Percentiles rank a stretch among this genome's conserved stretches.
Conservation (phyloP, 805 yeast species). For the Ogataea kodamae region DNA sequence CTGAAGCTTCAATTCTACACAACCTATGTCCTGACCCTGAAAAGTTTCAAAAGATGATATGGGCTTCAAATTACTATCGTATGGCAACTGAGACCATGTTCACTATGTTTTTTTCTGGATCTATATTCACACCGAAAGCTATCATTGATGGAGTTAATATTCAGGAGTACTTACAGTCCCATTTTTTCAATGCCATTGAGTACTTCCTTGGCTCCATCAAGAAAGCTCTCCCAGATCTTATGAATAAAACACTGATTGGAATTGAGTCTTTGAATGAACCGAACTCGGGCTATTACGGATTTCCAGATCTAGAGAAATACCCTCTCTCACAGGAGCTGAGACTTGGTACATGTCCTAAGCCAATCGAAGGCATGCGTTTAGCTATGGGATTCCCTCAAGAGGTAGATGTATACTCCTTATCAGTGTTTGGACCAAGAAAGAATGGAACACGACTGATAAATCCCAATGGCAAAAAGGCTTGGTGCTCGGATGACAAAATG, state of each 20-base stretch:
- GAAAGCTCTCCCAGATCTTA: conserved; percentile 41
- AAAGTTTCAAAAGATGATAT: conserved; percentile 76
- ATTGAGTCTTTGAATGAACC: conserved; percentile 88
- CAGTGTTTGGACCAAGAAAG: conserved; percentile 74
- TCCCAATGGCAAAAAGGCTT: conserved; percentile 64
- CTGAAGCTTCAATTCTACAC: conserved; percentile 81
- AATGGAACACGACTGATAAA: conserved; percentile 54
- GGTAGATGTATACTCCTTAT: conserved; percentile 67
- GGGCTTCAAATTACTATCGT: conserved; percentile 85
- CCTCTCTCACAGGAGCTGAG: conserved; percentile 66
- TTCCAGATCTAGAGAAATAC: conserved; percentile 46
- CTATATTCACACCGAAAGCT: conserved; percentile 71
- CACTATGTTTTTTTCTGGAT: conserved; percentile 80
- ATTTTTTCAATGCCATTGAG: conserved; percentile 53
- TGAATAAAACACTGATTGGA: conserved; percentile 58
- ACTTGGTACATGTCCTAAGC: conserved; percentile 81
- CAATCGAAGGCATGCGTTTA: conserved; percentile 64
- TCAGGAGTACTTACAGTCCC: conserved; percentile 70
- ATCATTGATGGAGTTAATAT: conserved; percentile 68
- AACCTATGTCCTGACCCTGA: conserved; percentile 45
- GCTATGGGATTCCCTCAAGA: conserved; percentile 75
- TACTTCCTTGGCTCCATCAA: conserved; percentile 42
- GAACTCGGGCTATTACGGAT: conserved; percentile 68
- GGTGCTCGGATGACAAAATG: conserved; percentile 54
- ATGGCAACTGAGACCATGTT: conserved; percentile 79